A percentile compares a stretch with the other conserved stretches of the same genome.
Evolutionary conservation across 176 grass and related monocot genomes (phyloP).

Genomic region (Alopecurus myosuroides): DNA sequence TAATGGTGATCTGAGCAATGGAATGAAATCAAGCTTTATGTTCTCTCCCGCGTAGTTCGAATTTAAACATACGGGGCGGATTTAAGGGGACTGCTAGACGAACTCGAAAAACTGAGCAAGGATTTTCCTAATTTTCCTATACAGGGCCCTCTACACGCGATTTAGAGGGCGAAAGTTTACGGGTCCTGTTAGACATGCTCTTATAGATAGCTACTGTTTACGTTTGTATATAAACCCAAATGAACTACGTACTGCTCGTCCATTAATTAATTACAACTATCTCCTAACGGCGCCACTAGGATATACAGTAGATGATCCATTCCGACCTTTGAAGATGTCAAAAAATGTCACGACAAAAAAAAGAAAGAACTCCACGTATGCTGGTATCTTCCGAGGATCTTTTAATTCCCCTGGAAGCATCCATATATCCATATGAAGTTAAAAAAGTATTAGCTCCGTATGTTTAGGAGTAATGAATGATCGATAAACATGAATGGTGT

Average conservation of each 20-base stretch:
- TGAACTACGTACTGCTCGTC: not conserved
- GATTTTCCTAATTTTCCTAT: too few species aligned
- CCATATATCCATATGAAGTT: not conserved
- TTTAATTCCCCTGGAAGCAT: not conserved
- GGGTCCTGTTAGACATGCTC: too few species aligned
- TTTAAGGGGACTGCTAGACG: too few species aligned
- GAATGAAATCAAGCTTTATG: too few species aligned
- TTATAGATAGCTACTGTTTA: not conserved
- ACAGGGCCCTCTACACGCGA: too few species aligned
- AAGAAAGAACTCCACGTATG: not conserved
- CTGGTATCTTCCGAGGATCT: slow-evolving; percentile 9
- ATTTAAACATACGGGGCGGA: too few species aligned
- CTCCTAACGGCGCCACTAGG: not conserved
- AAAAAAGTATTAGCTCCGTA: not conserved
- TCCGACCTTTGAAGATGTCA: not conserved
- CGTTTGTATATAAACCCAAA: not conserved
- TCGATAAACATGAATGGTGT: not conserved
- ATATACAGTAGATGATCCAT: not conserved
- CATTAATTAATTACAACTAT: not conserved
- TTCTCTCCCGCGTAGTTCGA: too few species aligned
- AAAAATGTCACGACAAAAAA: not conserved
- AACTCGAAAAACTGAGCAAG: too few species aligned
- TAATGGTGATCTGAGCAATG: too few species aligned
- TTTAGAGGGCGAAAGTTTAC: too few species aligned
- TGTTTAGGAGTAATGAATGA: not conserved